Evolutionary conservation across 2,329 filamentous ascomycete species (phyloP).

Genomic region (Sphaerostilbella broomeana): DNA sequence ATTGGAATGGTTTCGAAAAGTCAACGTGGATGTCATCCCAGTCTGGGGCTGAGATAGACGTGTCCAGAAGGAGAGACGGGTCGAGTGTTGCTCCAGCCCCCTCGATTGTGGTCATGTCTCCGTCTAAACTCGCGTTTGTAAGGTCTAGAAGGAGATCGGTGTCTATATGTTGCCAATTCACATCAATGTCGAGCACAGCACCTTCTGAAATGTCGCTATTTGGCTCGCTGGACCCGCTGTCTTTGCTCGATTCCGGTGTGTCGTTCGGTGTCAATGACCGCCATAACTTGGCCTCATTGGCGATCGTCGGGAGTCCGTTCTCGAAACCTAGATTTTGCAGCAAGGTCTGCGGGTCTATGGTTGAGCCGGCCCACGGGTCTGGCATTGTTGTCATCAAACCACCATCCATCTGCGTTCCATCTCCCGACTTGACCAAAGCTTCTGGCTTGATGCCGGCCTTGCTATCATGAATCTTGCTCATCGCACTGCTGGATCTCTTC

Average conservation of each 20-base stretch:
- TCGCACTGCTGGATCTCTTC: conserved; percentile 44
- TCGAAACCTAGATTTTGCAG: conserved; percentile 30
- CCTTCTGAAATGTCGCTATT: conserved; percentile 56
- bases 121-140: conserved; percentile 26
- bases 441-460: conserved; percentile 26
- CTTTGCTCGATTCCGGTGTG: conserved; percentile 58
- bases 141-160: conserved; percentile 39
- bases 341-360: conserved; percentile 44
- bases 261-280: conserved; percentile 54
- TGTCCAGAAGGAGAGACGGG: conserved; percentile 24
- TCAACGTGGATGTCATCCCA: conserved; percentile 48
- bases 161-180: conserved; percentile 46
- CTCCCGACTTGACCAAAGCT: conserved; percentile 23
- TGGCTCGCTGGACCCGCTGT: conserved; percentile 52
- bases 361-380: conserved; percentile 35
- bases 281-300: conserved; percentile 48
- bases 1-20: conserved; percentile 46
- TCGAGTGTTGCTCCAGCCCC: conserved; percentile 18
- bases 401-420: conserved; percentile 23
- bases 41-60: conserved; percentile 21
- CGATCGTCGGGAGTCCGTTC: conserved; percentile 35
- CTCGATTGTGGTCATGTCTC: conserved; percentile 21
- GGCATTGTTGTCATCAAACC: conserved; percentile 12
- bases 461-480: conserved; percentile 33
- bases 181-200: conserved; percentile 45